phyloP scores from a whole-genome alignment of 2,329 filamentous ascomycete species.

The Fragosphaeria purpurea region DNA sequence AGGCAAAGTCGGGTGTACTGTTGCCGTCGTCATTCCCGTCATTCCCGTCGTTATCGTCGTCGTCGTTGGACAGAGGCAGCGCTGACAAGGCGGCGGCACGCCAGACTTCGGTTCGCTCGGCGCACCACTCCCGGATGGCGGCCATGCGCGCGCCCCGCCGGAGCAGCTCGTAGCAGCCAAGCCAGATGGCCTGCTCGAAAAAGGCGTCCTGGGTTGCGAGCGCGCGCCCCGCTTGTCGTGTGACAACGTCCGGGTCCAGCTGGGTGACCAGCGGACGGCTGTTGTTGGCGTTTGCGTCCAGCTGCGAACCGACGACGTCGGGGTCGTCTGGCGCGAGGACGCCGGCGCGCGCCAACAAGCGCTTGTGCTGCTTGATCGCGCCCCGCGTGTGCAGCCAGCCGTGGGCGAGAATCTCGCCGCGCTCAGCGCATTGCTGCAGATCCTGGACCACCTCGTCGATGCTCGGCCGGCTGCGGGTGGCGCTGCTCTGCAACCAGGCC shows the following conservation, averaged over 20 bases:
- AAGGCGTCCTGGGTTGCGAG: slow-evolving; percentile 77
- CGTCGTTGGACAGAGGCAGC: slow-evolving; percentile 46
- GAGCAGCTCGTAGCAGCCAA: slow-evolving; percentile 88
- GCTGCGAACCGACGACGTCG: slow-evolving; percentile 43
- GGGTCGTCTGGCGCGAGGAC: slow-evolving; percentile 53
- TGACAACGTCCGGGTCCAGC: slow-evolving; percentile 83
- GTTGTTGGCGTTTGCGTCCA: slow-evolving; percentile 46
- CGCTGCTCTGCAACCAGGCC: slow-evolving; percentile 76
- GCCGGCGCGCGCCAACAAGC: slow-evolving; percentile 57
- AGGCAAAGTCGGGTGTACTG: slow-evolving; percentile 29
- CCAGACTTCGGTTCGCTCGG: slow-evolving; percentile 80
- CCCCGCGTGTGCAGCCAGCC: slow-evolving; percentile 90
- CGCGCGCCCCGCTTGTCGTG: slow-evolving; percentile 58
- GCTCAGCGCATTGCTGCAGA: slow-evolving; percentile 63
- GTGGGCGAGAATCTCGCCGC: slow-evolving; percentile 72
- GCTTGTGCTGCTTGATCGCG: slow-evolving; percentile 83
- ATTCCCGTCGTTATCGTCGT: slow-evolving; percentile 30
- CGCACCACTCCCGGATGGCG: slow-evolving; percentile 75
- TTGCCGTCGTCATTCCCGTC: slow-evolving; percentile 36
- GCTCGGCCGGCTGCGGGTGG: slow-evolving; percentile 57
- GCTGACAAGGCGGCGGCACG: slow-evolving; percentile 74
- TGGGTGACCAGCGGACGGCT: slow-evolving; percentile 57
- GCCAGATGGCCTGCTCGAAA: slow-evolving; percentile 85
- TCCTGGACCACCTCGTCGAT: slow-evolving; percentile 69
- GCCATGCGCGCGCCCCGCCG: slow-evolving; percentile 67